These are phyloP conservation scores for Mediolabrus comicus DNA, from an alignment of 108 stramenopile species.

Conservation along the genomic window DNA sequence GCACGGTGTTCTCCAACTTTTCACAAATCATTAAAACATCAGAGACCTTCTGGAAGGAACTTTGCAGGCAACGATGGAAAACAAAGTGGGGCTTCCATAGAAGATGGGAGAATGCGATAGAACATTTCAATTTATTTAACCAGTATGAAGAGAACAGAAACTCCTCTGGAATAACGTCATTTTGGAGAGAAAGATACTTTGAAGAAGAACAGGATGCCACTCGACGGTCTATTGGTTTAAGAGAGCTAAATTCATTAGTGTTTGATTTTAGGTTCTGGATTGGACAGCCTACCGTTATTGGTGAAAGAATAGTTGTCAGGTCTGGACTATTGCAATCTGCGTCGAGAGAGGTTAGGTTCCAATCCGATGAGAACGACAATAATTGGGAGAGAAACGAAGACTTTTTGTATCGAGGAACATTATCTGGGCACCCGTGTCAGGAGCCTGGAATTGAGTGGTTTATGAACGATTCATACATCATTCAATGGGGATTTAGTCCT, in stretches of 20 bases:
- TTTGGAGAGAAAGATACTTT: conserved; percentile 25
- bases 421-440: conserved; percentile 20
- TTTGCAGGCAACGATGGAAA: conserved; percentile 30
- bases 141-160: neutral
- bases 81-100: conserved; percentile 28
- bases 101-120: conserved; percentile 26
- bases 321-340: conserved; percentile 22
- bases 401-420: conserved; percentile 5
- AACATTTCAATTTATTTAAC: neutral
- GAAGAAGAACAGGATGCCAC: conserved; percentile 20
- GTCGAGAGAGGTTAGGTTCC: conserved; percentile 16
- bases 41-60: conserved; percentile 17
- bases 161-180: neutral
- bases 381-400: neutral
- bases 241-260: conserved; percentile 54
- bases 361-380: neutral
- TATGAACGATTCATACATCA: conserved; percentile 2
- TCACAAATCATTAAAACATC: conserved; percentile 3
- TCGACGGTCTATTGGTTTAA: conserved; percentile 36
- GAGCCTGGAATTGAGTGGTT: conserved; percentile 38
- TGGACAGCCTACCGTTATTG: conserved; percentile 15
- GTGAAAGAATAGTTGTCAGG: conserved; percentile 4
- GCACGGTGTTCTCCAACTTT: conserved; percentile 25
- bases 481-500: conserved; percentile 27
- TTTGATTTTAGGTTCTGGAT: conserved; percentile 36